These are phyloP conservation scores for Paecilomyces sp. DNA, from an alignment of 2,329 filamentous ascomycete species.

Conservation along the genomic window DNA sequence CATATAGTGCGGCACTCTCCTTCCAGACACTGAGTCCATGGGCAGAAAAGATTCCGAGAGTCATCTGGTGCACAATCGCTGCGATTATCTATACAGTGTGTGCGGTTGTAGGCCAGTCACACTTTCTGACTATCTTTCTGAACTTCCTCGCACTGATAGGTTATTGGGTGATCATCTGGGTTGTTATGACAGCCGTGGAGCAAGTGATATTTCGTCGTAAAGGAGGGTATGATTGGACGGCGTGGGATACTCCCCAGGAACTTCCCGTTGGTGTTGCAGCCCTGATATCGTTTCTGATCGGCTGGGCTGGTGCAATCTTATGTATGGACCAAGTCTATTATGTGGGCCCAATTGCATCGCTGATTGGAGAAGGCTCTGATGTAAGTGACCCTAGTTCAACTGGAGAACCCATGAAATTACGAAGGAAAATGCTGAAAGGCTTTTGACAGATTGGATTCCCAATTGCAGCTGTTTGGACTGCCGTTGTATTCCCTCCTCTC, in stretches of 20 bases:
- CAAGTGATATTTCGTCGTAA: conserved; percentile 33
- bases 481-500: background rate
- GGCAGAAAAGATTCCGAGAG: conserved; percentile 25
- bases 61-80: conserved; percentile 16
- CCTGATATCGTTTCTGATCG: conserved; percentile 17
- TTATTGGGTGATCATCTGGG: conserved; percentile 32
- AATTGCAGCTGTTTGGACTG: background rate
- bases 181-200: conserved; percentile 30
- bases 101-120: conserved; percentile 27
- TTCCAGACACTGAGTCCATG: conserved; percentile 28
- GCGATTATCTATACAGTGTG: conserved; percentile 9
- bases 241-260: conserved; percentile 23
- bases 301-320: conserved; percentile 22
- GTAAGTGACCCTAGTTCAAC: background rate
- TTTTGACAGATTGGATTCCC: background rate
- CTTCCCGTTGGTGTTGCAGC: conserved; percentile 32
- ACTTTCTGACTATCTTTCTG: conserved; percentile 30
- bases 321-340: conserved; percentile 26
- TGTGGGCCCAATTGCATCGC: conserved; percentile 22
- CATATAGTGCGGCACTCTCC: conserved; percentile 28
- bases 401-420: too few species aligned
- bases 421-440: background rate
- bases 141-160: conserved; percentile 34
- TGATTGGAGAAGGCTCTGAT: conserved; percentile 12
- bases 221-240: conserved; percentile 24